phyloP scores from a whole-genome alignment of 441 rosid genomes.

The Cnidoscolus chayamansa region DNA sequence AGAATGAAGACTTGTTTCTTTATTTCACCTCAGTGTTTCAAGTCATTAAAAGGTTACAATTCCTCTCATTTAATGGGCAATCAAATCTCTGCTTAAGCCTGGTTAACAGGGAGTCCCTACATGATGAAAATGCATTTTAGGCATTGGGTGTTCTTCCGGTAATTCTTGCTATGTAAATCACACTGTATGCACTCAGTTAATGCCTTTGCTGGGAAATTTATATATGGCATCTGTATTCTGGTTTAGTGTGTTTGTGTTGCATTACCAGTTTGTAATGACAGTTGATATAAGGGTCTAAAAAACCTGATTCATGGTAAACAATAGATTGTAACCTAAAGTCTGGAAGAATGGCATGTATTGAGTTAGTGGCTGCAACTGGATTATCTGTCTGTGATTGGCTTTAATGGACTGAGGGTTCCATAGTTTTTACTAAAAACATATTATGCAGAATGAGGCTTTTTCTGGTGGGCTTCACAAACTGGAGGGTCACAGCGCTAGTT shows the following conservation, averaged over 20 bases:
- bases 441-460: conserved; percentile 33
- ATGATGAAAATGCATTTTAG: not conserved
- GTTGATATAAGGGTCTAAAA: not conserved
- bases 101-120: not conserved
- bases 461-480: conserved; percentile 32
- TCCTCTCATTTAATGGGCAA: not conserved
- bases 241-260: not conserved
- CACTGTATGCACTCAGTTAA: not conserved
- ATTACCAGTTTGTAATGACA: not conserved
- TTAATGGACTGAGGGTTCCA: not conserved
- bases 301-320: not conserved
- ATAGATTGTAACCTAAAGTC: not conserved
- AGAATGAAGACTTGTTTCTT: not conserved
- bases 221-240: not conserved
- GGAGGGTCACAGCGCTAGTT: conserved; percentile 30
- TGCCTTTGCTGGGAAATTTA: not conserved
- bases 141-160: not conserved
- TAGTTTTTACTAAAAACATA: conserved; percentile 18
- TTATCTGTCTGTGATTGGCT: not conserved
- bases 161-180: not conserved
- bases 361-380: not conserved
- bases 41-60: not conserved
- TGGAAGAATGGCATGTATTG: not conserved
- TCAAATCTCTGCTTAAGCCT: not conserved
- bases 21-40: not conserved